Percentiles rank a stretch among this genome's conserved stretches.
phyloP scores from a whole-genome alignment of 2,329 filamentous ascomycete genomes.

The Bipolaris cookei region DNA sequence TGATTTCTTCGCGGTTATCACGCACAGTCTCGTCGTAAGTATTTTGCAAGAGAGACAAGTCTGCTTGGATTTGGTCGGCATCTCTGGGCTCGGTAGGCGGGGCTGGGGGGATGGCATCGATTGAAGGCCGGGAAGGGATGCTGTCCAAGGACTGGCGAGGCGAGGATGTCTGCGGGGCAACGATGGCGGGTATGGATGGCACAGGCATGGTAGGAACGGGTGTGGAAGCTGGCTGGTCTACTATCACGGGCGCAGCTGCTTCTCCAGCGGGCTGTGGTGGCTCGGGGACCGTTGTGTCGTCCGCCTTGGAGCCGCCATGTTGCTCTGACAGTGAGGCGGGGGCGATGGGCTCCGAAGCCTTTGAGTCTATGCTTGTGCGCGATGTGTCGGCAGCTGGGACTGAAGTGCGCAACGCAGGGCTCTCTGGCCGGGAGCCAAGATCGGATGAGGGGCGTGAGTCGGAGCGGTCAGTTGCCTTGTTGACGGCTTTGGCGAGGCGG shows the following conservation, averaged over 20 bases:
- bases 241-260: constrained; percentile 23
- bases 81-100: constrained; percentile 44
- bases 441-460: constrained; percentile 58
- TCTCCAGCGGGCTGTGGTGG: constrained; percentile 40
- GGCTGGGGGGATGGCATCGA: constrained; percentile 34
- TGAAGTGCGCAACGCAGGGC: constrained; percentile 53
- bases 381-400: constrained; percentile 43
- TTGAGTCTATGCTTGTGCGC: constrained; percentile 55
- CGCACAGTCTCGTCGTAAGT: constrained; percentile 59
- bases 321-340: constrained; percentile 21
- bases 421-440: constrained; percentile 60
- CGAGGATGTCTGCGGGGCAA: constrained; percentile 35
- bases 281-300: constrained; percentile 19
- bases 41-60: constrained; percentile 57
- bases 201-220: constrained; percentile 40
- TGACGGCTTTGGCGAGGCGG: constrained; percentile 84
- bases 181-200: constrained; percentile 41
- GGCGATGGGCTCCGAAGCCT: constrained; percentile 39
- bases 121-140: constrained; percentile 37
- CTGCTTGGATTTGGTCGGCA: constrained; percentile 49
- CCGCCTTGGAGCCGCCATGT: constrained; percentile 20
- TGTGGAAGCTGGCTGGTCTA: constrained; percentile 47
- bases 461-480: constrained; percentile 66
- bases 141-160: constrained; percentile 47
- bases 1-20: constrained; percentile 79